These are phyloP conservation scores for Cercospora sp. DNA, from an alignment of 2,329 filamentous ascomycete species.

Conservation along the genomic window DNA sequence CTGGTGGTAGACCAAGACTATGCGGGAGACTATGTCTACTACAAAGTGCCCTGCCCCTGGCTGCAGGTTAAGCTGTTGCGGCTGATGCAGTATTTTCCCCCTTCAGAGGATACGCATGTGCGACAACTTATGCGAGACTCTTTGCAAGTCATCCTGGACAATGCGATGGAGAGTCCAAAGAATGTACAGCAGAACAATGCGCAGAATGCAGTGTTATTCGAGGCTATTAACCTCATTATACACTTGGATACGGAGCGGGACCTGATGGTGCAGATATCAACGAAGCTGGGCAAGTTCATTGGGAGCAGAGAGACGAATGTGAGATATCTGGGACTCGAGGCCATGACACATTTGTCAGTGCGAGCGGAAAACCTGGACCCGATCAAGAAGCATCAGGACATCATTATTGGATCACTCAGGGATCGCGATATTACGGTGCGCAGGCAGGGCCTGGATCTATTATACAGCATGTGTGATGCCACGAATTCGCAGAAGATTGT, in stretches of 20 bases:
- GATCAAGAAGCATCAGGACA: slow-evolving; percentile 96
- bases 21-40: slow-evolving; percentile 90
- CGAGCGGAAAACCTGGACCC: slow-evolving; percentile 91
- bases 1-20: slow-evolving; percentile 90
- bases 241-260: slow-evolving; percentile 93
- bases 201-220: slow-evolving; percentile 95
- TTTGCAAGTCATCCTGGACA: slow-evolving; percentile 83
- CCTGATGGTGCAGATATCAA: slow-evolving; percentile 93
- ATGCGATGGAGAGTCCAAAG: slow-evolving; percentile 90
- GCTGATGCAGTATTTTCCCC: slow-evolving; percentile 91
- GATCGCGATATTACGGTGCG: slow-evolving; percentile 97
- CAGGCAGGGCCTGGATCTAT: slow-evolving; percentile 87
- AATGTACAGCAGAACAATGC: slow-evolving; percentile 99
- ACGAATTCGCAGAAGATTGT: slow-evolving; percentile 94
- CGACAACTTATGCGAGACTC: slow-evolving; percentile 90
- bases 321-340: slow-evolving; percentile 89
- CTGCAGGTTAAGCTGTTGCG: slow-evolving; percentile 92
- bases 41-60: slow-evolving; percentile 99
- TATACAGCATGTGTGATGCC: slow-evolving; percentile 99
- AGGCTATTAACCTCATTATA: slow-evolving; percentile 97
- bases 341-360: slow-evolving; percentile 96
- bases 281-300: slow-evolving; percentile 89
- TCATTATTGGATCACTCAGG: slow-evolving; percentile 90
- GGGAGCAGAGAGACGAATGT: slow-evolving; percentile 97
- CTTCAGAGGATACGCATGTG: slow-evolving; percentile 90